Conservation (phyloP, 805 yeast genomes). For the Lipomyces anomalus region DNA sequence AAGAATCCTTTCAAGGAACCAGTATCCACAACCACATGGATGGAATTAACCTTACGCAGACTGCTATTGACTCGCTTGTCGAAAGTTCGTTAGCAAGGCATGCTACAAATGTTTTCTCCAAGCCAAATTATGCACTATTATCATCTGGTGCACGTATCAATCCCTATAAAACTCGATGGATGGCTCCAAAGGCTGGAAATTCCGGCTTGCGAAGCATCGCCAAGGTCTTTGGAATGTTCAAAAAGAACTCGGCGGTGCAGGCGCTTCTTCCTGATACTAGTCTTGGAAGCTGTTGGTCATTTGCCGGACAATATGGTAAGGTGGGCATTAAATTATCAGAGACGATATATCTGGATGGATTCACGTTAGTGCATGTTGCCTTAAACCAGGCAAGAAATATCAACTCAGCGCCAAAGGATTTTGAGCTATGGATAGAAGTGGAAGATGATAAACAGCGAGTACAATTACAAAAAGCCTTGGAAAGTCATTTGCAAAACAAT, state of each 20-base stretch:
- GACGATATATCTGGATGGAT: conserved; percentile 22
- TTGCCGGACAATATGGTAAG: conserved; percentile 29
- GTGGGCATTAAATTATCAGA: conserved; percentile 28
- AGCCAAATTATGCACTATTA: conserved; percentile 19
- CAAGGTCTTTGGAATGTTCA: too few relatives aligned
- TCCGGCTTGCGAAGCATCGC: background rate
- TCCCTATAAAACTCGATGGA: conserved; percentile 20
- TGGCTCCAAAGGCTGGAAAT: conserved; percentile 19
- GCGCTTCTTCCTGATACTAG: conserved; percentile 23
- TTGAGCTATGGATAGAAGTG: conserved; percentile 30
- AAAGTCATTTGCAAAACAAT: background rate
- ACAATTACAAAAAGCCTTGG: conserved; percentile 2
- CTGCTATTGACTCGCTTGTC: conserved; percentile 20
- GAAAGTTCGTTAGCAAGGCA: conserved; percentile 15
- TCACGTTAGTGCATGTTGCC: conserved; percentile 29
- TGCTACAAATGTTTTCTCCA: conserved; percentile 11
- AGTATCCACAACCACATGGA: too few relatives aligned
- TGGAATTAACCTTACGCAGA: conserved; percentile 13
- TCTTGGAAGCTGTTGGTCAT: conserved; percentile 34
- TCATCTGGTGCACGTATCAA: conserved; percentile 28
- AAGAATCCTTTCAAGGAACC: too few relatives aligned
- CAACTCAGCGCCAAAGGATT: conserved; percentile 29
- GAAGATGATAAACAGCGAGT: conserved; percentile 13
- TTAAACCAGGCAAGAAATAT: conserved; percentile 24
- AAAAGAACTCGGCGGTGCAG: conserved; percentile 15